A percentile compares a stretch with the other conserved stretches of the same genome.
Evolutionary conservation across 345 rosid species (phyloP).

Genomic region (Populus davidiana): DNA sequence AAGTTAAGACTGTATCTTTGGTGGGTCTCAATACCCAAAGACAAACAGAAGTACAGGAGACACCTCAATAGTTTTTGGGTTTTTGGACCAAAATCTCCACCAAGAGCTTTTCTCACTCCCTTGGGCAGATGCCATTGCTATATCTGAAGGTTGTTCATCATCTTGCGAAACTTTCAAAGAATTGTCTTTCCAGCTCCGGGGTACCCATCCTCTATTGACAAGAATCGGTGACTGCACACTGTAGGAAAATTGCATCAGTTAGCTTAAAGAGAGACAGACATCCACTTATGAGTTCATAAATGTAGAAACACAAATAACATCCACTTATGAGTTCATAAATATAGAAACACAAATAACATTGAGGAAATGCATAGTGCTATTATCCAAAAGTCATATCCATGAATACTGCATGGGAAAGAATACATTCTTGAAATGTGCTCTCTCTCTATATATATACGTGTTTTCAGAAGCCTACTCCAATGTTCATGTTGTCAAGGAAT

Average conservation of each 20-base stretch:
- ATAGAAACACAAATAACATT: too few relatives aligned
- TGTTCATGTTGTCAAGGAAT: too few relatives aligned
- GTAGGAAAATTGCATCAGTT: conserved; percentile 25
- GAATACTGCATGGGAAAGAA: too few relatives aligned
- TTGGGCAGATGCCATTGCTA: conserved; percentile 26
- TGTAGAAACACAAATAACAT: too few relatives aligned
- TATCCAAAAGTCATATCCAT: too few relatives aligned
- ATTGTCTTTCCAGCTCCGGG: conserved; percentile 87
- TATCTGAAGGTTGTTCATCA: conserved; percentile 29
- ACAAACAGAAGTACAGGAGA: conserved; percentile 15
- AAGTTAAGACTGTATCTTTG: conserved; percentile 11
- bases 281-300: background rate
- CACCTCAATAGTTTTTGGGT: conserved; percentile 50
- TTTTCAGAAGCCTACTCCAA: too few relatives aligned
- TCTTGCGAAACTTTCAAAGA: conserved; percentile 37
- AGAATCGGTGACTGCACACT: conserved; percentile 77
- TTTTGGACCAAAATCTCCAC: conserved; percentile 77
- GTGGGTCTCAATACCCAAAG: conserved; percentile 8
- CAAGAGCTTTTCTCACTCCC: conserved; percentile 39
- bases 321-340: too few relatives aligned
- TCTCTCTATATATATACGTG: too few relatives aligned
- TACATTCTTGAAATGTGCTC: too few relatives aligned
- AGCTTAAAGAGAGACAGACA: conserved; percentile 13
- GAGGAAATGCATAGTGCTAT: too few relatives aligned
- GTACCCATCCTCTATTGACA: conserved; percentile 98